Conservation (phyloP, 371 early-diverging fungal species). For the Rhizopus arrhizus region DNA sequence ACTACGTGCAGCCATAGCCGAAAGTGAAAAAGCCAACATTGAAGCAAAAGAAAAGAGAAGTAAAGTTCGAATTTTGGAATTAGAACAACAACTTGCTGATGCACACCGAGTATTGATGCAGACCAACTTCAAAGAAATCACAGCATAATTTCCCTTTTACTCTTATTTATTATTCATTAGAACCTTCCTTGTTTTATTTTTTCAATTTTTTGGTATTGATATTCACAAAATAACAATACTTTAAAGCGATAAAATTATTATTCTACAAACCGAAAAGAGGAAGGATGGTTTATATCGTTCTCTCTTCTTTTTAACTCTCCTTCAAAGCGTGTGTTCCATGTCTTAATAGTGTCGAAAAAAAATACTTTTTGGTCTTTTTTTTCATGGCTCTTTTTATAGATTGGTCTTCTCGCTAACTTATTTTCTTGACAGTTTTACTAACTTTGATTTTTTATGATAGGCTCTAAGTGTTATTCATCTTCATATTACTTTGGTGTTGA, state of each 20-base stretch:
- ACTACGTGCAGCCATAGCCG: conserved; percentile 71
- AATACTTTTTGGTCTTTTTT: conserved; percentile 23
- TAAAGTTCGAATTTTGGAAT: conserved; percentile 63
- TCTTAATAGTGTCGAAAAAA: conserved; percentile 40
- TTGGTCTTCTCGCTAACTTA: conserved; percentile 34
- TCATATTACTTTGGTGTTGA: conserved; percentile 1
- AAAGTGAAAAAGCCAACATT: conserved; percentile 67
- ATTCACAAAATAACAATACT: conserved; percentile 31
- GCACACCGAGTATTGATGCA: conserved; percentile 60
- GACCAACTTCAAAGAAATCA: conserved; percentile 17
- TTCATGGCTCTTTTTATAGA: conserved; percentile 37
- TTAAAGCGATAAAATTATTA: conserved; percentile 28
- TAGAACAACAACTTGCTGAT: conserved; percentile 74
- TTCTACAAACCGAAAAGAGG: conserved; percentile 6
- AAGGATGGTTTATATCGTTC: conserved; percentile 10
- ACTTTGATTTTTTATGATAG: conserved; percentile 17
- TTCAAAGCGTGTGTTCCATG: conserved; percentile 29
- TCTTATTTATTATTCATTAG: conserved; percentile 10
- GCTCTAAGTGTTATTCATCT: background rate
- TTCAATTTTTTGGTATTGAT: conserved; percentile 34
- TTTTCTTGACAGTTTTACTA: conserved; percentile 25
- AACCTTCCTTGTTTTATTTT: conserved; percentile 10
- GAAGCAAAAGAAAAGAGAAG: conserved; percentile 69
- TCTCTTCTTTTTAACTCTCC: conserved; percentile 14
- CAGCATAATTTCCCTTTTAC: conserved; percentile 11